Evolutionary conservation across 2,329 filamentous ascomycete species (phyloP), one percentile per base, ranked within the genome.

Genomic region (Dactylellina leptospora): DNA sequence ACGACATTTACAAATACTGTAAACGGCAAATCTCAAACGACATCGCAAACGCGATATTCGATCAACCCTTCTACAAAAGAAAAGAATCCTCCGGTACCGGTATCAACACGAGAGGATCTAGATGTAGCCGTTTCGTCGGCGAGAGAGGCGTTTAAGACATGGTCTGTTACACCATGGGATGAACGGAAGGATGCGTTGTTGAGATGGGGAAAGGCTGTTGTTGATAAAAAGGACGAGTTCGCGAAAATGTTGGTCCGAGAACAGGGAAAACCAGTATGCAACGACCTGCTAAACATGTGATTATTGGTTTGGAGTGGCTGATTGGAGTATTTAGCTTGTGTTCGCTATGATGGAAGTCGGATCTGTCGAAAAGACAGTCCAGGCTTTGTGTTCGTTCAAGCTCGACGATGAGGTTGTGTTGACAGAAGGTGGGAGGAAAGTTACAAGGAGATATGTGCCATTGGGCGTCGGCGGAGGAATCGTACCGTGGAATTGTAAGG

Each of bases 401-500:
- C 79, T 85, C 8, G 77, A 81, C 44, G 82, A 83, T 59, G 81
- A 83, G 42, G 75, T 84, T 66, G 78, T 85, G 60, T 80, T 82
- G 73, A 83, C 85, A 36, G 82, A 81, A 53, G 81, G 81, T 10
- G 79, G 78, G 10, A 75, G 80, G 45, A 78, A 77, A 25, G 78
- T 84, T 74, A 77, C 82, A 16, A 80, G 80, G 1, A 82, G 80
- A 1, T 82, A 82, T 74, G 77, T 78, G 18, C 84, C 84, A 0
- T 79, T 85, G 38, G 84, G 84, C 30, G 80, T 84, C 3, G 80
- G 82, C 1, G 84, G 81, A 10, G 86, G 83, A 66, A 87, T 87
- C 74, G 83, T 84, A 22, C 85, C 85, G 0, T 88, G 86, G 86
- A 88, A 88, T 77, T 87, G 78, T 73, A 80, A 81, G 2, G 27